Conservation (phyloP, 1,139 yeast species). For the Yamadazyma triangularis region DNA sequence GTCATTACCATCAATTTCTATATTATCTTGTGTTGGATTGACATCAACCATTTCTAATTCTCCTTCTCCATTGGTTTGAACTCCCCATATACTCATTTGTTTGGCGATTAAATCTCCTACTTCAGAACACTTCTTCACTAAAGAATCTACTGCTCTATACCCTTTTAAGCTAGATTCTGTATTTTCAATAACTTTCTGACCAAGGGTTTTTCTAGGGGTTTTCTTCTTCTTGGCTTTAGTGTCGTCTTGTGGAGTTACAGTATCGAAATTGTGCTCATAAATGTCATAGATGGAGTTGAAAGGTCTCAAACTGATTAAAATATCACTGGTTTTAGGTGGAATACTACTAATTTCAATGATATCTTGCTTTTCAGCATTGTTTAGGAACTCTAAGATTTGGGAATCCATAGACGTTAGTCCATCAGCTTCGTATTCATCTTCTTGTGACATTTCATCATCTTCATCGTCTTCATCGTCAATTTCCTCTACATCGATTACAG, state of each 20-base stretch:
- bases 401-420: conserved; percentile 55
- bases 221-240: conserved; percentile 26
- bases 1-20: conserved; percentile 17
- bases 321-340: conserved; percentile 61
- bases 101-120: conserved; percentile 67
- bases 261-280: conserved; percentile 48
- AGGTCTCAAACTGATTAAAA: conserved; percentile 64
- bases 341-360: conserved; percentile 76
- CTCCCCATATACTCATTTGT: conserved; percentile 87
- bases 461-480: conserved; percentile 32
- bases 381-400: conserved; percentile 71
- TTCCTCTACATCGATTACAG: conserved; percentile 13
- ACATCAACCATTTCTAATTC: conserved; percentile 48
- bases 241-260: conserved; percentile 11
- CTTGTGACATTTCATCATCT: conserved; percentile 38
- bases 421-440: conserved; percentile 29
- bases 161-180: conserved; percentile 72
- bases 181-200: conserved; percentile 72
- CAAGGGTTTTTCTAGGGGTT: conserved; percentile 54
- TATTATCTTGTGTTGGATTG: conserved; percentile 25
- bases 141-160: conserved; percentile 88
- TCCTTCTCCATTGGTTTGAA: conserved; percentile 61
- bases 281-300: conserved; percentile 54
- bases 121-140: conserved; percentile 77
- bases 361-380: conserved; percentile 71